phyloP scores from a whole-genome alignment of 2,329 filamentous ascomycete genomes.

The Arthrocladium fulminans region DNA sequence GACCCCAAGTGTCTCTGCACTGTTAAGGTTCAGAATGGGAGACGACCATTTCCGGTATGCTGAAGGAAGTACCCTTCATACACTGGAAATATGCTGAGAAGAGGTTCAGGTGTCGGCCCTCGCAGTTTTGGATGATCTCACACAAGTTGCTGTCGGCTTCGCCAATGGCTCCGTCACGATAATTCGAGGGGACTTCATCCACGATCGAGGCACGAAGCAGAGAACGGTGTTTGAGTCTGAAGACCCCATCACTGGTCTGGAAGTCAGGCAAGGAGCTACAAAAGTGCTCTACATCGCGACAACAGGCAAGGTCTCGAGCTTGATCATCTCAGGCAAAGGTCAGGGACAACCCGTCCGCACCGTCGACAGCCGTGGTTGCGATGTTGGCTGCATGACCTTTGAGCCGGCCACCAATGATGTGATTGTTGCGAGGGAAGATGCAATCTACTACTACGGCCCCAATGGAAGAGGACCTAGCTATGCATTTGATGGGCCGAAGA shows the following conservation, averaged over 20 bases:
- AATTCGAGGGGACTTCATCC: slow-evolving; percentile 85
- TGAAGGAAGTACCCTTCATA: neutral
- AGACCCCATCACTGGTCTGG: slow-evolving; percentile 87
- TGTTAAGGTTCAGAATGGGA: slow-evolving; percentile 75
- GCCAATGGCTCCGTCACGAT: slow-evolving; percentile 91
- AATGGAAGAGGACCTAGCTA: slow-evolving; percentile 80
- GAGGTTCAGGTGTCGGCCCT: slow-evolving; percentile 70
- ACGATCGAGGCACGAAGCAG: slow-evolving; percentile 89
- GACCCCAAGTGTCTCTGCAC: slow-evolving; percentile 81
- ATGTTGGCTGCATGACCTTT: slow-evolving; percentile 87
- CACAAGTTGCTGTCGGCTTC: slow-evolving; percentile 90
- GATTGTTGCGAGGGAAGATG: slow-evolving; percentile 87
- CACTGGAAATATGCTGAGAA: slow-evolving; percentile 11
- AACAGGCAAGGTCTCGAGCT: slow-evolving; percentile 73
- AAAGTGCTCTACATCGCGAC: slow-evolving; percentile 89
- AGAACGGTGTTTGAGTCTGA: slow-evolving; percentile 93
- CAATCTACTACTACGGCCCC: slow-evolving; percentile 83
- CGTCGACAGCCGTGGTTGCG: slow-evolving; percentile 82
- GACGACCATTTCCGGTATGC: slow-evolving; percentile 80
- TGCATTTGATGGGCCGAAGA: slow-evolving; percentile 87
- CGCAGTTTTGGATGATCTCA: slow-evolving; percentile 74
- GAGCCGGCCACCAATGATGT: slow-evolving; percentile 74
- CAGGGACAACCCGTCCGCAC: slow-evolving; percentile 83
- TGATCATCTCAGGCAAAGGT: slow-evolving; percentile 78
- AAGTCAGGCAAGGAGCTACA: slow-evolving; percentile 55